Percentiles rank a stretch among this genome's conserved stretches.
phyloP scores from a whole-genome alignment of 768 basidiomycete genomes.

The Boletales sp. region DNA sequence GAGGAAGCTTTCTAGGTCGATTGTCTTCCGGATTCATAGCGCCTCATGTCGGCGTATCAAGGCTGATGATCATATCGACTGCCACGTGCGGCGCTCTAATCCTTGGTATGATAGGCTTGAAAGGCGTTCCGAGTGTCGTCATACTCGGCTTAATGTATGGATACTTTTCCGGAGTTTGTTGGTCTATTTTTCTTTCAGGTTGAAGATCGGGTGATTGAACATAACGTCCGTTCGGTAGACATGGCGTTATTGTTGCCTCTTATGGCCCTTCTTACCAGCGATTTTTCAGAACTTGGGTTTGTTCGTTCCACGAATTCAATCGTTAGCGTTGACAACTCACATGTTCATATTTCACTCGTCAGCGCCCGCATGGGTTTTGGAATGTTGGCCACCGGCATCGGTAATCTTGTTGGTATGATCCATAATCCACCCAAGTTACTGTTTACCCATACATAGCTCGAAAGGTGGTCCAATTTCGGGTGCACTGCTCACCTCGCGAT shows the following conservation, averaged over 20 bases:
- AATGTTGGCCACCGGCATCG: conserved; percentile 9
- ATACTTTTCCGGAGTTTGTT: conserved; percentile 44
- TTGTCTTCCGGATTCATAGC: conserved; percentile 43
- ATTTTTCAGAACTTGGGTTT: conserved; percentile 50
- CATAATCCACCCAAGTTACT: background rate
- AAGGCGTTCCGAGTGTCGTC: conserved; percentile 32
- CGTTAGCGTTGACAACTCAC: background rate
- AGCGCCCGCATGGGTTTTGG: conserved; percentile 30
- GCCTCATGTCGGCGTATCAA: conserved; percentile 42
- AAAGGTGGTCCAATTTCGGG: conserved; percentile 55
- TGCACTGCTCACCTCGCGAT: conserved; percentile 47
- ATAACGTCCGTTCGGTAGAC: conserved; percentile 17
- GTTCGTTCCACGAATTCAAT: background rate
- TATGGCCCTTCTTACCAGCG: conserved; percentile 40
- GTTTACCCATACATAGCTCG: background rate
- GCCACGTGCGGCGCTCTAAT: conserved; percentile 33
- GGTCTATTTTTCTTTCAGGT: conserved; percentile 5
- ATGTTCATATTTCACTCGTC: background rate
- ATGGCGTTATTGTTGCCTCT: conserved; percentile 40
- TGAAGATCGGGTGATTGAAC: no score
- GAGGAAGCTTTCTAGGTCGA: conserved; percentile 48
- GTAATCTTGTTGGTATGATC: conserved; percentile 20
- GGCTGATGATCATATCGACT: conserved; percentile 36
- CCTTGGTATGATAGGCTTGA: conserved; percentile 43
- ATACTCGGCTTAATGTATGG: conserved; percentile 43